These are phyloP conservation scores for Penstemon barbatus DNA, from an alignment of 257 asterid genomes.

Conservation along the genomic window DNA sequence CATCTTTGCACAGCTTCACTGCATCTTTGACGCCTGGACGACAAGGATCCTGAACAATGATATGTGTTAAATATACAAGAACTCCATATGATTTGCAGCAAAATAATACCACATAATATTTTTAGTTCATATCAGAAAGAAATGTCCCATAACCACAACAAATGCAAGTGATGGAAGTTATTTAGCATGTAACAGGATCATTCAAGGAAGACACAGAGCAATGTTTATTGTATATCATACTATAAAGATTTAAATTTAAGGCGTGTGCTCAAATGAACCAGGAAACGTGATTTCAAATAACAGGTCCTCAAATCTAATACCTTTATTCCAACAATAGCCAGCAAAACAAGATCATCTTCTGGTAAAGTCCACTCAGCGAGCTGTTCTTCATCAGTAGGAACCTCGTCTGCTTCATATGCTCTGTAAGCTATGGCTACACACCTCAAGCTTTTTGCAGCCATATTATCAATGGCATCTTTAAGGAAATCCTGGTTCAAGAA, in stretches of 20 bases:
- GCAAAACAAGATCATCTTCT: conserved; percentile 72
- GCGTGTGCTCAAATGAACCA: background rate
- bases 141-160: conserved; percentile 12
- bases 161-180: background rate
- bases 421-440: conserved; percentile 90
- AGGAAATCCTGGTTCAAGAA: conserved; percentile 59
- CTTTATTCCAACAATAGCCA: conserved; percentile 93
- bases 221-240: conserved; percentile 7
- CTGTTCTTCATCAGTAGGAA: conserved; percentile 76
- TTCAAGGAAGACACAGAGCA: conserved; percentile 18
- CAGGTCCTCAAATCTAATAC: conserved; percentile 34
- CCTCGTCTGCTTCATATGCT: conserved; percentile 51
- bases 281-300: conserved; percentile 8
- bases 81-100: background rate
- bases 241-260: conserved; percentile 17
- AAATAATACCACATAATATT: conserved; percentile 9
- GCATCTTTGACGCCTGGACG: conserved; percentile 98
- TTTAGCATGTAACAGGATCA: conserved; percentile 8
- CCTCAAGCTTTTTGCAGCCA: conserved; percentile 93
- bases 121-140: conserved; percentile 14
- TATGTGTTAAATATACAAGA: conserved; percentile 18
- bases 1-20: conserved; percentile 73
- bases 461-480: conserved; percentile 63
- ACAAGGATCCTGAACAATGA: conserved; percentile 80
- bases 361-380: conserved; percentile 75